Evolutionary conservation across 148 eudicot species (phyloP).

Genomic region (Vaccinium myrtillus): DNA sequence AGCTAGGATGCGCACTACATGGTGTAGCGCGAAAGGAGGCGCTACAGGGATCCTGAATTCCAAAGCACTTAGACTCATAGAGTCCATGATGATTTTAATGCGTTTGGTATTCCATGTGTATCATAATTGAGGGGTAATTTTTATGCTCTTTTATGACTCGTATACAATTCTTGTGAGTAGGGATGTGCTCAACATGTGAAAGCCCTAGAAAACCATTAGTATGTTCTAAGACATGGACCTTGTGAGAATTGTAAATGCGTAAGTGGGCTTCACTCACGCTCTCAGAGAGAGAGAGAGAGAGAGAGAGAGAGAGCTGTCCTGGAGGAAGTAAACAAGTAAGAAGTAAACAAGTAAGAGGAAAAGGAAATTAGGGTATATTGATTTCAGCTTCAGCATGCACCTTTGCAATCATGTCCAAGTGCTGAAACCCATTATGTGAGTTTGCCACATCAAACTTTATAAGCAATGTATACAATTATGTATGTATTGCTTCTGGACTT

Average conservation of each 20-base stretch:
- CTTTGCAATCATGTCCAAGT: constrained; percentile 7
- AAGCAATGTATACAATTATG: not conserved
- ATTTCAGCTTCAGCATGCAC: constrained; percentile 28
- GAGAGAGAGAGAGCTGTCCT: not conserved
- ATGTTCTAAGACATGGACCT: not conserved
- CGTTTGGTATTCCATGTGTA: not conserved
- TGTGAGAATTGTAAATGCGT: not conserved
- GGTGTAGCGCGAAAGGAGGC: no score
- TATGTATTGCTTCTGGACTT: constrained; percentile 12
- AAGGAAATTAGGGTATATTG: constrained; percentile 12
- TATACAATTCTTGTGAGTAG: not conserved
- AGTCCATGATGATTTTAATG: not conserved
- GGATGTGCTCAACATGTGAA: constrained; percentile 1
- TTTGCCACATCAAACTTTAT: not conserved
- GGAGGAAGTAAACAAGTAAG: not conserved
- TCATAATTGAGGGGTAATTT: not conserved
- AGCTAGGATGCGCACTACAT: no score
- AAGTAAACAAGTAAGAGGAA: not conserved
- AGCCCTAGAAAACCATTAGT: not conserved
- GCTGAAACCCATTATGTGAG: not conserved
- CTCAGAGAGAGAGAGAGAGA: no score
- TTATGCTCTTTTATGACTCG: not conserved
- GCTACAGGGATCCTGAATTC: no score
- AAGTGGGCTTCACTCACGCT: no score
- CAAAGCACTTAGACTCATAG: not conserved